These are phyloP conservation scores for Coemansia sp. DNA, from an alignment of 192 early-diverging fungal genomes.

Conservation along the genomic window DNA sequence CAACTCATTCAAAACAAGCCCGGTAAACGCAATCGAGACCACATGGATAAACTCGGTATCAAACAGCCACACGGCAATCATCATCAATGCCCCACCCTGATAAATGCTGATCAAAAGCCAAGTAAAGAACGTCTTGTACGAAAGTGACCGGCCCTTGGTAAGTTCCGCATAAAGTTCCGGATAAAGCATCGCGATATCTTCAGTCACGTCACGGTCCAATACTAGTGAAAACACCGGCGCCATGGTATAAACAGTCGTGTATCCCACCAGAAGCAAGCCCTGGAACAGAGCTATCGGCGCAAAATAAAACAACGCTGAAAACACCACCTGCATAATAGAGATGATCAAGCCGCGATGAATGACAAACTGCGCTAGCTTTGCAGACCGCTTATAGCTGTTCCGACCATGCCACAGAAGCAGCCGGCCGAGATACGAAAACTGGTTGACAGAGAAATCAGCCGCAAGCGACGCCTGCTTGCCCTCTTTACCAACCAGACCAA, in stretches of 20 bases:
- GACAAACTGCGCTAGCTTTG: conserved; percentile 94
- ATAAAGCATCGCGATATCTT: conserved; percentile 87
- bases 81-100: conserved; percentile 96
- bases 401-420: conserved; percentile 94
- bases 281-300: conserved; percentile 96
- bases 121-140: conserved; percentile 90
- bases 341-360: conserved; percentile 97
- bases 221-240: conserved; percentile 96
- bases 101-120: conserved; percentile 96
- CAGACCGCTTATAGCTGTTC: conserved; percentile 91
- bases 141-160: conserved; percentile 89
- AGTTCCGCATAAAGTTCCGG: conserved; percentile 95
- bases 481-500: conserved; percentile 96
- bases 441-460: conserved; percentile 88
- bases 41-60: conserved; percentile 95
- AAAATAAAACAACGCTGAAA: conserved; percentile 94
- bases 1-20: conserved; percentile 91
- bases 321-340: conserved; percentile 97
- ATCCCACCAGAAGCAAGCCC: conserved; percentile 84
- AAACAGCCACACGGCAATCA: conserved; percentile 90
- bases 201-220: conserved; percentile 84
- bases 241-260: conserved; percentile 97
- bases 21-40: conserved; percentile 93
- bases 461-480: conserved; percentile 93
- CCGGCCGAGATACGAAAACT: conserved; percentile 85